Evolutionary conservation across 768 basidiomycete genomes (phyloP).

Genomic region (Kwoniella dejecticola): DNA sequence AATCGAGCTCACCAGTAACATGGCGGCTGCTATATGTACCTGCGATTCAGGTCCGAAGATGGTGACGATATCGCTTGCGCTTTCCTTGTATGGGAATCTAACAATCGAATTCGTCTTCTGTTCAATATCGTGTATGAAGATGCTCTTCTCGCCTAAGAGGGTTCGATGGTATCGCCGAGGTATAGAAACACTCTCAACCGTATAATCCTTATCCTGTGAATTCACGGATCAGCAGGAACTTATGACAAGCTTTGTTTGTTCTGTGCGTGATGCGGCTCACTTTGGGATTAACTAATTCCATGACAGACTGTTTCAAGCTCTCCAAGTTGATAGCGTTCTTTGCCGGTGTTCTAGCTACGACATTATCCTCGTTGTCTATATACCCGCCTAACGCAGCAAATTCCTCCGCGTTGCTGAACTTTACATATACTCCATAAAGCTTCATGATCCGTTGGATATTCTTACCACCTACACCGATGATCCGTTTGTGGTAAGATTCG

Average conservation of each 20-base stretch:
- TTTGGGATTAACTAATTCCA: slow-evolving; percentile 97
- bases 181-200: slow-evolving; percentile 88
- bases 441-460: slow-evolving; percentile 99
- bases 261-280: slow-evolving; percentile 59
- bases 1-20: slow-evolving; percentile 72
- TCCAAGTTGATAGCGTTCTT: slow-evolving; percentile 96
- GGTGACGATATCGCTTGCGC: slow-evolving; percentile 73
- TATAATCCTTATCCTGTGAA: slow-evolving; percentile 87
- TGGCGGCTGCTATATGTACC: slow-evolving; percentile 92
- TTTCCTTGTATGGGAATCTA: slow-evolving; percentile 62
- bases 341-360: slow-evolving; percentile 94
- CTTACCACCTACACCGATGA: slow-evolving; percentile 95
- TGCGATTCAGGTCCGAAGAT: slow-evolving; percentile 97
- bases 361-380: slow-evolving; percentile 97
- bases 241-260: too few species aligned
- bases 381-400: slow-evolving; percentile 93
- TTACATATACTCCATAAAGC: slow-evolving; percentile 99
- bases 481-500: slow-evolving; percentile 96
- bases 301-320: slow-evolving; percentile 90
- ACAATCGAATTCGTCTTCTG: slow-evolving; percentile 92
- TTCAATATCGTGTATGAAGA: slow-evolving; percentile 97
- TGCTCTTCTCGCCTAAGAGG: slow-evolving; percentile 89
- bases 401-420: slow-evolving; percentile 97
- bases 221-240: slow-evolving; percentile 13
- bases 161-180: slow-evolving; percentile 94